Evolutionary conservation across 2,329 filamentous ascomycete species (phyloP), one percentile per base, ranked within the genome.

Genomic region (Scytalidium sp.): DNA sequence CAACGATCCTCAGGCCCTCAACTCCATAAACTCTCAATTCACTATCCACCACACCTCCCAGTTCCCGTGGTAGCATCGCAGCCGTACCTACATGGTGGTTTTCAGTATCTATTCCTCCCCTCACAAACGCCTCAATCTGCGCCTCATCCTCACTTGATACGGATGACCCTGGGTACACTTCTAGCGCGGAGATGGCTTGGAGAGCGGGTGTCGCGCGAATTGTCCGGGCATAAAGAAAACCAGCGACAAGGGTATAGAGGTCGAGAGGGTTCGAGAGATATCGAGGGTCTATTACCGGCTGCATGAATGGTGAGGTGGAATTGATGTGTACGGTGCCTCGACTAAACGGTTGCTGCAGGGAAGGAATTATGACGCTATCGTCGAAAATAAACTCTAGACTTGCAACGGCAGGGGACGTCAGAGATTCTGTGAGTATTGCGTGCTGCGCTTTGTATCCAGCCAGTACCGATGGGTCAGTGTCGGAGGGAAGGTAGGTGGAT

Each of bases 261-360:
- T 71, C 68, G 13, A 69, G 51, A 2, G 67, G 67, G 50, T 72
- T 71, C 15, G 60, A 59, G 1, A 59, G 60, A 27, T 67, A 61
- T 19, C 65, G 61, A 13, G 62, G 62, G n/a, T 62, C 60, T 52
- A 61, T 70, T 13, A 64, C 63, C 20, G 60, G 60, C 50, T 64
- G 63, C 36, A 42, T 60, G 36, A 52, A 54, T 43, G 68, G 56
- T 2, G 48, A 50, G 19, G 49, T 55, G 19, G 52, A 46, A 21
- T 56, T 54, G 2, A 54, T 49, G 40, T 10, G 19, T 19, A 56
- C 45, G 25, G 41, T 49, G 17, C 50, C 53, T 17, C 53, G 42
- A 32, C 46, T 50, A 45, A 55, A 55, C 3, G 53, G 53, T 41
- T 51, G 47, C 15, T 47, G 45, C 13, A 50, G 46, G 17, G 27